These are phyloP conservation scores for Grifola frondosa DNA, from an alignment of 1,284 basidiomycete species.

Conservation along the genomic window DNA sequence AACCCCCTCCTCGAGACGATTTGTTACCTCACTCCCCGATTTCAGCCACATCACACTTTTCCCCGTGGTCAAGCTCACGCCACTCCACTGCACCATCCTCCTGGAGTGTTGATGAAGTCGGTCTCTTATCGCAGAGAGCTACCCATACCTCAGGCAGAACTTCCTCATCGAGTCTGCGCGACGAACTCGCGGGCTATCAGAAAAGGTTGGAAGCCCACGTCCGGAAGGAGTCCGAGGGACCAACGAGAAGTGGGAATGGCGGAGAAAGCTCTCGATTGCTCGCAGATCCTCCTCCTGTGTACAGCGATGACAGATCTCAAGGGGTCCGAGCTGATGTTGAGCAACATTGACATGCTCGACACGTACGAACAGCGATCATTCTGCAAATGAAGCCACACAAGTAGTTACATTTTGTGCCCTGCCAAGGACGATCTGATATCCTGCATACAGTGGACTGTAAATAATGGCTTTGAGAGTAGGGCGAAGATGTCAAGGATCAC, in stretches of 20 bases:
- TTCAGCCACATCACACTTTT: slow-evolving; percentile 5
- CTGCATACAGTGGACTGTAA: no score
- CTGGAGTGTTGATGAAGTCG: slow-evolving; percentile 14
- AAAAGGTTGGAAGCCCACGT: slow-evolving; percentile 30
- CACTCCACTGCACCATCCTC: slow-evolving; percentile 17
- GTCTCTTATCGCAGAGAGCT: slow-evolving; percentile 17
- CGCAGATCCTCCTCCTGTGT: slow-evolving; percentile 28
- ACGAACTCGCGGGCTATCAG: slow-evolving; percentile 29
- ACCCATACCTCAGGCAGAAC: slow-evolving; percentile 18
- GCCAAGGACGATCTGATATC: no score
- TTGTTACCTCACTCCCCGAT: neutral
- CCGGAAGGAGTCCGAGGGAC: slow-evolving; percentile 21
- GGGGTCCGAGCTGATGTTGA: no score
- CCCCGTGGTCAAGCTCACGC: neutral
- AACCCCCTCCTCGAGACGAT: slow-evolving; percentile 14
- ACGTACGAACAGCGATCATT: no score
- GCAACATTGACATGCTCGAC: no score
- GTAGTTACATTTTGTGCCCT: no score
- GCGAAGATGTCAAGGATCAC: no score
- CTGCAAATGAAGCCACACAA: no score
- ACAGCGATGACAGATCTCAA: no score
- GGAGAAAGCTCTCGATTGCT: slow-evolving; percentile 13
- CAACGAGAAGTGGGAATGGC: slow-evolving; percentile 5
- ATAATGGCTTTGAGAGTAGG: no score
- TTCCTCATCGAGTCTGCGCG: slow-evolving; percentile 17